Evolutionary conservation across 2,329 filamentous ascomycete genomes (phyloP).

Genomic region (Pyricularia pennisetigena): DNA sequence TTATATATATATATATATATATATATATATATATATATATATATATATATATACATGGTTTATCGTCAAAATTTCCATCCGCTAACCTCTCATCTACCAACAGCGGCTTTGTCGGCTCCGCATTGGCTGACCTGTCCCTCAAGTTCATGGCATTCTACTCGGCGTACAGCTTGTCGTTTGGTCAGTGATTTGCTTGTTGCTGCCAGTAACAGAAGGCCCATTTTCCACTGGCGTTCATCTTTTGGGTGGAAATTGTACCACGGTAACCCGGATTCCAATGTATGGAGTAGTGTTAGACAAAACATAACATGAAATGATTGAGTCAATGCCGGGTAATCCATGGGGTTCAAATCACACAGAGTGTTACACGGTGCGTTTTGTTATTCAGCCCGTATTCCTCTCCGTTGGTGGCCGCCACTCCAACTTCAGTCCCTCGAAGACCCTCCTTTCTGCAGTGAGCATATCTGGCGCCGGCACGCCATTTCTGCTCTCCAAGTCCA

Average conservation of each 20-base stretch:
- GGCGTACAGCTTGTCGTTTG: neutral
- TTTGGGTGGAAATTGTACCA: neutral
- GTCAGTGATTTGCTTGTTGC: neutral
- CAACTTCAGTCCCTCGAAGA: conserved; percentile 70
- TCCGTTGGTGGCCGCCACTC: conserved; percentile 56
- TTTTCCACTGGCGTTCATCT: neutral
- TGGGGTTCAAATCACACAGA: neutral
- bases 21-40: no score
- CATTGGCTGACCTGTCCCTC: neutral
- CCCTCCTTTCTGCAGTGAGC: conserved; percentile 65
- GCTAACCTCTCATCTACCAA: neutral
- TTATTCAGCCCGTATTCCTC: conserved; percentile 51
- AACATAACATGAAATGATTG: neutral
- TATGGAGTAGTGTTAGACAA: neutral
- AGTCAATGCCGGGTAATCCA: neutral
- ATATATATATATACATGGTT: no score
- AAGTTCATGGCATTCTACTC: conserved; percentile 2
- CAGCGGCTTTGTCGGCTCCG: neutral
- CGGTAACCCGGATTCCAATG: neutral
- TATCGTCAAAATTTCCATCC: neutral
- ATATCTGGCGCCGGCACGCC: conserved; percentile 46
- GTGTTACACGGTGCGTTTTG: neutral
- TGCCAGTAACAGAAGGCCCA: neutral
- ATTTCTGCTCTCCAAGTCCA: conserved; percentile 57
- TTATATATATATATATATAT: no score